Conservation (phyloP, 306 rosid species). For the Pyrus pyrifolia region DNA sequence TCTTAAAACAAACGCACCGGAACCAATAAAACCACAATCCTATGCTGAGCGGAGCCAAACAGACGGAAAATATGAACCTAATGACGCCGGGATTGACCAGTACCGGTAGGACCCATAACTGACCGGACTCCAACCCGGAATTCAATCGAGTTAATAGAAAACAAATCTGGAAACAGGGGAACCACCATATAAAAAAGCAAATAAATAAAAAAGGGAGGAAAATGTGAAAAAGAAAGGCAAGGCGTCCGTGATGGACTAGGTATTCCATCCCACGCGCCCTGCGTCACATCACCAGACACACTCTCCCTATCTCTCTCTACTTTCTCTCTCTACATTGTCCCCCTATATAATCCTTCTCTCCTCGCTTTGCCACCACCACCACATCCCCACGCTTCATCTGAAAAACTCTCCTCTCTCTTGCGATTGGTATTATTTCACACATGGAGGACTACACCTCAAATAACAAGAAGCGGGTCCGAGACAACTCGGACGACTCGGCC, state of each 20-base stretch:
- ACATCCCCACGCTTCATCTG: neutral
- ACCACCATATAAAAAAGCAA: slow-evolving; percentile 16
- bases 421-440: neutral
- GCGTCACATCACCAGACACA: slow-evolving; percentile 47
- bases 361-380: slow-evolving; percentile 16
- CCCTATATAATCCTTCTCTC: slow-evolving; percentile 42
- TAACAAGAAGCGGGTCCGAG: slow-evolving; percentile 46
- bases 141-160: slow-evolving; percentile 35
- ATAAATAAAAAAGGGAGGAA: neutral
- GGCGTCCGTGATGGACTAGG: slow-evolving; percentile 55
- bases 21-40: neutral
- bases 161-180: slow-evolving; percentile 21
- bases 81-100: slow-evolving; percentile 47
- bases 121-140: slow-evolving; percentile 50
- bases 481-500: slow-evolving; percentile 44
- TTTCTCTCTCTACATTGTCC: slow-evolving; percentile 66
- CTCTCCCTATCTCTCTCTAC: slow-evolving; percentile 18
- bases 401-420: no score
- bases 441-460: slow-evolving; percentile 31
- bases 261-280: slow-evolving; percentile 74
- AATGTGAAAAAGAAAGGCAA: slow-evolving; percentile 24
- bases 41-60: slow-evolving; percentile 17
- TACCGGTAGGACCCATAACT: slow-evolving; percentile 29
- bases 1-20: neutral
- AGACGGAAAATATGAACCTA: neutral